Percentiles rank a stretch among this genome's conserved stretches.
These are phyloP conservation scores for Heliocybe sulcata DNA, from an alignment of 1,284 basidiomycete species.

Conservation along the genomic window DNA sequence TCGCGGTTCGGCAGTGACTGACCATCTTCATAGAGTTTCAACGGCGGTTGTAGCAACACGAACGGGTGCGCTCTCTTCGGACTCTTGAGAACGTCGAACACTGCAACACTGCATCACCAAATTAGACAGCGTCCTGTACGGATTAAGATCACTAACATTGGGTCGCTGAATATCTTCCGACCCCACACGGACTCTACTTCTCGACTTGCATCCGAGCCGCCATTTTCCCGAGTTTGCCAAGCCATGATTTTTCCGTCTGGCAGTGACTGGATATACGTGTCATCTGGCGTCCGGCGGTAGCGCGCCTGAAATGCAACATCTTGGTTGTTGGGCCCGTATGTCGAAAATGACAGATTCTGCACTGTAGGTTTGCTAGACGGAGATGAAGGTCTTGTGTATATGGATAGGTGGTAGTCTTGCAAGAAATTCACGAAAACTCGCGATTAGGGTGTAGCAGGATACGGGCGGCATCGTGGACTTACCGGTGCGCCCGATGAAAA, in stretches of 20 bases:
- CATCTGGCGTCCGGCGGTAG: conserved; percentile 68
- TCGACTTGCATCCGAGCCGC: conserved; percentile 20
- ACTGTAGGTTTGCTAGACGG: conserved; percentile 35
- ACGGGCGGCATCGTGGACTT: conserved; percentile 18
- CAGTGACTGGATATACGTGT: conserved; percentile 70
- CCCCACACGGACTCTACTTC: conserved; percentile 26
- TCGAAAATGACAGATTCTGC: conserved; percentile 76
- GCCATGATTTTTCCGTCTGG: conserved; percentile 72
- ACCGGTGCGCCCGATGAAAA: conserved; percentile 82
- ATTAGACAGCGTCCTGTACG: neutral
- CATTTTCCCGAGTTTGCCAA: conserved; percentile 42
- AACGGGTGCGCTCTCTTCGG: conserved; percentile 48
- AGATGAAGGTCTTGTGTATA: conserved; percentile 42
- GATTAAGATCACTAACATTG: conserved; percentile 33
- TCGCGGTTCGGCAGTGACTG: conserved; percentile 41
- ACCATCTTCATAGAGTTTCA: conserved; percentile 51
- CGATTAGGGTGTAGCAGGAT: neutral
- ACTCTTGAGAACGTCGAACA: conserved; percentile 66
- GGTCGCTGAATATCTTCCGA: conserved; percentile 24
- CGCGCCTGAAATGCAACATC: conserved; percentile 55
- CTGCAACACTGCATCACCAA: conserved; percentile 49
- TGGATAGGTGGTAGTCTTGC: conserved; percentile 68
- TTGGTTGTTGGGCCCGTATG: conserved; percentile 80
- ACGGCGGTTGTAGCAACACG: conserved; percentile 73
- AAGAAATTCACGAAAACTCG: neutral